Percentiles rank a stretch among this genome's conserved stretches.
Conservation (phyloP, 2,329 filamentous ascomycete genomes). For the Trichoderma afroharzianum region DNA sequence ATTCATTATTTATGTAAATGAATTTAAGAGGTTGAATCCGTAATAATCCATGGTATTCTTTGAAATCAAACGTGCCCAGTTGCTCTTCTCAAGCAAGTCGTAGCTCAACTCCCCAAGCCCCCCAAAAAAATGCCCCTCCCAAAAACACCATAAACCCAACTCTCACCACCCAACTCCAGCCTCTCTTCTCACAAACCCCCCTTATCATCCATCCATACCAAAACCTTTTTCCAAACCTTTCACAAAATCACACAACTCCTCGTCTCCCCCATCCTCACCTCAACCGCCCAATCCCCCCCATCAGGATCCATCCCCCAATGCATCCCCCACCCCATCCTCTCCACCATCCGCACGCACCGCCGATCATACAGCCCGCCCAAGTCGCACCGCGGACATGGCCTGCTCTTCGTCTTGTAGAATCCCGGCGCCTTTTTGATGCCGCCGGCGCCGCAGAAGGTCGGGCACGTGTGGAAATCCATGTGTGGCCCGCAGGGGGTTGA, state of each 20-base stretch:
- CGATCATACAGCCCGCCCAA: conserved; percentile 43
- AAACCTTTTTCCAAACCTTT: no score
- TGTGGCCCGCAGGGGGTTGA: conserved; percentile 45
- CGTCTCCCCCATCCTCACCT: conserved; percentile 28
- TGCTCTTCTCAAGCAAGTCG: neutral
- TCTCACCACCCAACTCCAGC: neutral
- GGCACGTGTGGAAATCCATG: conserved; percentile 49
- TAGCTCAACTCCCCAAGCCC: neutral
- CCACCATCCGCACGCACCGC: conserved; percentile 46
- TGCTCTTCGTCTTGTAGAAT: conserved; percentile 34
- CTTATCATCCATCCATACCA: neutral
- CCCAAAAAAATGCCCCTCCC: neutral
- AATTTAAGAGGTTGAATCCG: neutral
- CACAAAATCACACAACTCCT: conserved; percentile 31
- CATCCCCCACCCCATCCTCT: conserved; percentile 40
- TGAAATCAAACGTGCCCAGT: neutral
- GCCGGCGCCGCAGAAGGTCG: conserved; percentile 39
- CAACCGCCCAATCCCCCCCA: conserved; percentile 35
- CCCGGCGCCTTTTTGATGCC: conserved; percentile 34
- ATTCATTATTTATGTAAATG: neutral
- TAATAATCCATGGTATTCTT: rapidly evolving
- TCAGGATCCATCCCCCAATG: conserved; percentile 47
- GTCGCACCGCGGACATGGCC: conserved; percentile 42
- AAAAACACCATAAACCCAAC: neutral
- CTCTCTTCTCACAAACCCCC: neutral